Base-by-base conservation (phyloP, 441 rosid species). In the Gossypium aridum region DNA sequence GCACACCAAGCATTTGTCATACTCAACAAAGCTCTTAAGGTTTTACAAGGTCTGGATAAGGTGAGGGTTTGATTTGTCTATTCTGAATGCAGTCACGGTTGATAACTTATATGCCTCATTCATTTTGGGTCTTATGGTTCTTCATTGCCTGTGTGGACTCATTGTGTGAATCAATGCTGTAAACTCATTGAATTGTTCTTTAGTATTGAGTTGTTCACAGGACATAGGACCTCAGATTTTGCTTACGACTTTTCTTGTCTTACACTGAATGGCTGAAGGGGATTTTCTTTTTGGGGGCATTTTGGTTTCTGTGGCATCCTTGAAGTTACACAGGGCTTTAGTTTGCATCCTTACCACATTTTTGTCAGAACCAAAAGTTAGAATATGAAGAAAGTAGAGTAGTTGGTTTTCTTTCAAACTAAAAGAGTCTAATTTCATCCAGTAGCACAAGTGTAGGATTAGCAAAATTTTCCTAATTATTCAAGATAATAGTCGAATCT, bases 1-100 rank as follows among this genome's bases (percentile, higher is more conserved):
- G 96, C 99, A 12, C 86, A 92, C 73, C 86, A 91, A 80, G 96
- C 98, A 70, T 95, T 95, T 69, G 83, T 92, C 77, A 81, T 80
- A 81, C 79, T 95, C 68, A 92, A 91, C 78, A 95, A 90, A 83
- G 90, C 99, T 77, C 91, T 89, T 79, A 92, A 92, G 76, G 96
- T 92, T 28, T 80, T 94, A 65, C 96, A 92, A 77, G 93, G 87
- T 86, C 92, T 91, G 16, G 95, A 93, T 64, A 92, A 89, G 87
- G 97, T 89, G 75, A 77, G 80, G 31, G 14, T 68, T 51, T 68
- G 3, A n/a, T 68, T 51, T 49, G 16, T 26, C 7, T 68, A 31
- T 16, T n/a, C 1, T 68, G 1, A 3, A 8, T 22, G 2, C 72
- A 26, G 72, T 10, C 43, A n/a, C 26, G 25, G n/a, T 68, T 61